These are phyloP conservation scores for Lasiodiplodia theobromae DNA, from an alignment of 2,329 filamentous ascomycete species.

Conservation along the genomic window DNA sequence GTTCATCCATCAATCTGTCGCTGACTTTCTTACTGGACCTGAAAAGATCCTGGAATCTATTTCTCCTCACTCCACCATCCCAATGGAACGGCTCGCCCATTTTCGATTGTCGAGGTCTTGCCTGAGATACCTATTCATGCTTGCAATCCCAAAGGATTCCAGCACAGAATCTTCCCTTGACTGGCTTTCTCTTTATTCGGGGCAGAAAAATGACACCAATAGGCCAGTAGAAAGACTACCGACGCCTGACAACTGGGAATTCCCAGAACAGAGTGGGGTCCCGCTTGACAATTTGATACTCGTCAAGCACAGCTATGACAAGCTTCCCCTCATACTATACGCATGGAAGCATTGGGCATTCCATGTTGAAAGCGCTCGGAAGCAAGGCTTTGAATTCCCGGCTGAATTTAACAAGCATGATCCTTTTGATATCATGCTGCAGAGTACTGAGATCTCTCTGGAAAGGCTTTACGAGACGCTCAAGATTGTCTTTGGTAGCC, in stretches of 20 bases:
- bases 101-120: not conserved
- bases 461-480: too few relatives aligned
- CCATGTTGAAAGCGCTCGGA: not conserved
- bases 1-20: conserved; percentile 1
- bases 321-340: not conserved
- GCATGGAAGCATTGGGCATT: not conserved
- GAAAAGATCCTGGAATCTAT: not conserved
- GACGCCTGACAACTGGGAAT: too few relatives aligned
- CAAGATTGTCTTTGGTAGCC: not conserved
- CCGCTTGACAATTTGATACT: too few relatives aligned
- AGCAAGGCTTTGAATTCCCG: not conserved
- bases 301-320: not conserved
- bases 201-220: too few relatives aligned
- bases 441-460: not conserved
- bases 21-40: not conserved
- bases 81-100: not conserved
- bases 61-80: not conserved
- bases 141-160: not conserved
- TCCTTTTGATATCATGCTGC: not conserved
- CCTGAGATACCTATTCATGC: not conserved
- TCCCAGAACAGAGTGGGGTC: too few relatives aligned
- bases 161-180: not conserved
- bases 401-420: not conserved
- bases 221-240: too few relatives aligned
- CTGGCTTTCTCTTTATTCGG: too few relatives aligned